Conservation (phyloP, 208 protist genomes). For the Trypanosoma melophagium region DNA sequence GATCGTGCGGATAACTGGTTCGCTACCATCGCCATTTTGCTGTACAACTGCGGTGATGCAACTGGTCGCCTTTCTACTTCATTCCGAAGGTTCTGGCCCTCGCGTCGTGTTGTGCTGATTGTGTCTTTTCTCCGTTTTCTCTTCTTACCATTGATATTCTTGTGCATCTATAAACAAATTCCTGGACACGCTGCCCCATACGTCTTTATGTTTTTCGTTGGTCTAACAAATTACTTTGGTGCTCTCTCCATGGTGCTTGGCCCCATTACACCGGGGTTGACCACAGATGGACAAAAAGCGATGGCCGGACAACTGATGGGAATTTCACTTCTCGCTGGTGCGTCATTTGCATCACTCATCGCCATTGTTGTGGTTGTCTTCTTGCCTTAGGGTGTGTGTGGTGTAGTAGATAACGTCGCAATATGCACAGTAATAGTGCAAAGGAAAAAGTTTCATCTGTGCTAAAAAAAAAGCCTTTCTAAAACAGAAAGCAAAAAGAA, state of each 20-base stretch:
- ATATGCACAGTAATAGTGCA: too few relatives aligned
- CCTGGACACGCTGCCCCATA: conserved; percentile 56
- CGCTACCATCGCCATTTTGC: conserved; percentile 70
- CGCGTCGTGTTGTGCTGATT: conserved; percentile 48
- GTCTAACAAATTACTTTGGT: conserved; percentile 79
- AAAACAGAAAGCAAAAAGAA: background rate
- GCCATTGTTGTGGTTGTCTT: conserved; percentile 66
- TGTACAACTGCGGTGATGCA: conserved; percentile 83
- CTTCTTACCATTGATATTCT: conserved; percentile 71
- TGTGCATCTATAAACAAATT: conserved; percentile 84
- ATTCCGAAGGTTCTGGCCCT: conserved; percentile 51
- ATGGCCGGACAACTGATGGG: conserved; percentile 86
- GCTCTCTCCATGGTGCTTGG: conserved; percentile 80
- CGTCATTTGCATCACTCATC: conserved; percentile 55
- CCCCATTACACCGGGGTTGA: conserved; percentile 44
- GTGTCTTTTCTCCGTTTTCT: conserved; percentile 41
- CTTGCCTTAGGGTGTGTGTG: conserved; percentile 39
- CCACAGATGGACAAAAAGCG: conserved; percentile 66
- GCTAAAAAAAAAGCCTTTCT: background rate
- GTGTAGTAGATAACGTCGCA: too few relatives aligned
- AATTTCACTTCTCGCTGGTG: conserved; percentile 63
- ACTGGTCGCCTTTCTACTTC: conserved; percentile 56
- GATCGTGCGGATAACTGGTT: conserved; percentile 74
- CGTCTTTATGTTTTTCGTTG: conserved; percentile 54
- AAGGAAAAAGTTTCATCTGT: too few relatives aligned